Conservation (phyloP, 495 filamentous ascomycete species). For the Hyphodiscus hymeniophilus region DNA sequence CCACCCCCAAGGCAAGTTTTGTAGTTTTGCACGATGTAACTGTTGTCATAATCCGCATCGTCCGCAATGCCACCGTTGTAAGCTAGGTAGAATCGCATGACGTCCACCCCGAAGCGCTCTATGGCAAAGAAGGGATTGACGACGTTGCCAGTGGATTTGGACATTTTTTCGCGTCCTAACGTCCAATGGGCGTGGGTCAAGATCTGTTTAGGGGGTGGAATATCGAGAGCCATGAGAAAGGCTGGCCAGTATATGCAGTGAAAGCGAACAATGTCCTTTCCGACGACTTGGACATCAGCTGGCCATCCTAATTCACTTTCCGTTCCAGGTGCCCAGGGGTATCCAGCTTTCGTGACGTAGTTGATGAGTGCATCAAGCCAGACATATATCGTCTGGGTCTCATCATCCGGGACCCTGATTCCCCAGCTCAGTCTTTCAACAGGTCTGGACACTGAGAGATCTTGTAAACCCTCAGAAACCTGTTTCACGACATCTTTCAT, state of each 20-base stretch:
- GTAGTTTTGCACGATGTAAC: slow-evolving; percentile 64
- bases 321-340: slow-evolving; percentile 63
- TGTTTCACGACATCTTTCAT: slow-evolving; percentile 59
- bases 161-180: slow-evolving; percentile 83
- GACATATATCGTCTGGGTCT: slow-evolving; percentile 88
- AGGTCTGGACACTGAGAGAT: slow-evolving; percentile 86
- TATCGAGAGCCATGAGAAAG: slow-evolving; percentile 79
- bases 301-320: slow-evolving; percentile 65
- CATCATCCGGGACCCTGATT: slow-evolving; percentile 78
- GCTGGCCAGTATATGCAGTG: slow-evolving; percentile 98
- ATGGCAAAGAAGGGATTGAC: slow-evolving; percentile 93
- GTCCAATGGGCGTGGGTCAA: slow-evolving; percentile 95
- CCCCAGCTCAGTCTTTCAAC: slow-evolving; percentile 75
- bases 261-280: slow-evolving; percentile 94
- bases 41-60: slow-evolving; percentile 80
- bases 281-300: slow-evolving; percentile 83
- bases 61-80: slow-evolving; percentile 64
- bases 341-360: slow-evolving; percentile 81
- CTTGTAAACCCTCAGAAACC: slow-evolving; percentile 65
- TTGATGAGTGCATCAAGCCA: slow-evolving; percentile 96
- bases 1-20: slow-evolving; percentile 65
- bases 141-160: slow-evolving; percentile 88
- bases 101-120: slow-evolving; percentile 78
- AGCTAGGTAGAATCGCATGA: slow-evolving; percentile 80
- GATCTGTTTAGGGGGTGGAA: slow-evolving; percentile 74